Percentiles rank a stretch among this genome's conserved stretches.
These are phyloP conservation scores for Conringia planisiliqua DNA, from an alignment of 345 rosid genomes.

Conservation along the genomic window DNA sequence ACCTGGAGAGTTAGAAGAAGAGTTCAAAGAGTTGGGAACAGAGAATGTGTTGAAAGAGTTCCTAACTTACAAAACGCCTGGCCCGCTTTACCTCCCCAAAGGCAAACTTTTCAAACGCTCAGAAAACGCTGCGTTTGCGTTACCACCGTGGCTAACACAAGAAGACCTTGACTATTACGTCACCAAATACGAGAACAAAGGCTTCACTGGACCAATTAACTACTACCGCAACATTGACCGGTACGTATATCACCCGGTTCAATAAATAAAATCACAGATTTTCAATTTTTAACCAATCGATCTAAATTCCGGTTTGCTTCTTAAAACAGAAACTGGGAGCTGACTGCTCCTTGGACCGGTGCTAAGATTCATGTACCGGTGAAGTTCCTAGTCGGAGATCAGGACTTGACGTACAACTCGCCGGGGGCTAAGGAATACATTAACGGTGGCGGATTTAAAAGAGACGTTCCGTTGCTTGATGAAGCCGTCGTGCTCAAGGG, in stretches of 20 bases:
- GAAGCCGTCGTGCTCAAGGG: conserved; percentile 70
- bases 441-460: conserved; percentile 51
- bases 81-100: conserved; percentile 49
- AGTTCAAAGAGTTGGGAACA: conserved; percentile 44
- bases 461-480: conserved; percentile 60
- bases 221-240: conserved; percentile 64
- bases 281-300: background rate
- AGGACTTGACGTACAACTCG: conserved; percentile 51
- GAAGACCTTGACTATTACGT: conserved; percentile 48
- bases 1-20: conserved; percentile 62
- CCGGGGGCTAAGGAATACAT: conserved; percentile 56
- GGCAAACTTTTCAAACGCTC: conserved; percentile 42
- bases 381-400: conserved; percentile 75
- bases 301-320: background rate
- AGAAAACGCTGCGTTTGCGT: conserved; percentile 17
- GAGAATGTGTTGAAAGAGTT: conserved; percentile 48
- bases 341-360: conserved; percentile 64
- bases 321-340: conserved; percentile 61
- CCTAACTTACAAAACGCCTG: conserved; percentile 44
- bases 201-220: conserved; percentile 77
- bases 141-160: conserved; percentile 73
- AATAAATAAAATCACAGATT: background rate
- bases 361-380: conserved; percentile 49
- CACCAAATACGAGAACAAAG: conserved; percentile 47
- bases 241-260: conserved; percentile 35